phyloP scores from a whole-genome alignment of 2,329 filamentous ascomycete species.

The Fusarium staphyleae region DNA sequence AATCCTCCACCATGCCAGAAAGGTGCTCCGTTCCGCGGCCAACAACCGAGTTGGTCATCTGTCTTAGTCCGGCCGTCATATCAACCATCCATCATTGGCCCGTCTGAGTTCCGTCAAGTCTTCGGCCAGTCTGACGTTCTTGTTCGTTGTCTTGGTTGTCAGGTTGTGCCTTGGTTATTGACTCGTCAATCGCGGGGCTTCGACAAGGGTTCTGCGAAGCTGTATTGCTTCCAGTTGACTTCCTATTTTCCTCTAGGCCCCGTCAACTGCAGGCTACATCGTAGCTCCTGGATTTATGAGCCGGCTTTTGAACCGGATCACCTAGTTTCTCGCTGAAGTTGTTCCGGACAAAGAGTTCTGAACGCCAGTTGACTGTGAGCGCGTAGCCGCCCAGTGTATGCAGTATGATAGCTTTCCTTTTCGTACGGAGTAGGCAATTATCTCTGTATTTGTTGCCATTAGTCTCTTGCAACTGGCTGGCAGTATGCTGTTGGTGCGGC shows the following conservation, averaged over 20 bases:
- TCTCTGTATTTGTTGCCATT: background rate
- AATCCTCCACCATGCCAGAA: slow-evolving; percentile 15
- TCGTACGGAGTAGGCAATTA: slow-evolving; percentile 1
- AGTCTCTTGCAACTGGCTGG: background rate
- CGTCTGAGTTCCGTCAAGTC: slow-evolving; percentile 1
- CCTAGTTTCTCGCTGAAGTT: slow-evolving; percentile 11
- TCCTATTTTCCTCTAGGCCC: slow-evolving; percentile 5
- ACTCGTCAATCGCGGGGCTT: slow-evolving; percentile 19
- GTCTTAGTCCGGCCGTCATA: slow-evolving; percentile 1
- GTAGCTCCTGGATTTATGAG: slow-evolving; percentile 6
- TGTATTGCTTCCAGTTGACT: slow-evolving; percentile 8
- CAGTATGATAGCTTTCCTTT: background rate
- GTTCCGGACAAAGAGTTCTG: slow-evolving; percentile 2
- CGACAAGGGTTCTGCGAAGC: slow-evolving; percentile 13
- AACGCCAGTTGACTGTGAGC: slow-evolving; percentile 13
- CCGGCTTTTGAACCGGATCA: background rate
- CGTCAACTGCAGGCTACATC: slow-evolving; percentile 16
- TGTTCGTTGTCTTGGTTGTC: slow-evolving; percentile 19
- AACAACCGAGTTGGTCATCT: slow-evolving; percentile 4
- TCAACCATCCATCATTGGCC: slow-evolving; percentile 9
- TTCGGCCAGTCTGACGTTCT: slow-evolving; percentile 8
- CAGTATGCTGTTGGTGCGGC: background rate
- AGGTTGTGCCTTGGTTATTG: slow-evolving; percentile 28
- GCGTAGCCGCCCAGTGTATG: slow-evolving; percentile 1
- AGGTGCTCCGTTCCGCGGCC: slow-evolving; percentile 28